Evolutionary conservation across 768 basidiomycete genomes (phyloP).

Genomic region (Leccinum barrowsii): DNA sequence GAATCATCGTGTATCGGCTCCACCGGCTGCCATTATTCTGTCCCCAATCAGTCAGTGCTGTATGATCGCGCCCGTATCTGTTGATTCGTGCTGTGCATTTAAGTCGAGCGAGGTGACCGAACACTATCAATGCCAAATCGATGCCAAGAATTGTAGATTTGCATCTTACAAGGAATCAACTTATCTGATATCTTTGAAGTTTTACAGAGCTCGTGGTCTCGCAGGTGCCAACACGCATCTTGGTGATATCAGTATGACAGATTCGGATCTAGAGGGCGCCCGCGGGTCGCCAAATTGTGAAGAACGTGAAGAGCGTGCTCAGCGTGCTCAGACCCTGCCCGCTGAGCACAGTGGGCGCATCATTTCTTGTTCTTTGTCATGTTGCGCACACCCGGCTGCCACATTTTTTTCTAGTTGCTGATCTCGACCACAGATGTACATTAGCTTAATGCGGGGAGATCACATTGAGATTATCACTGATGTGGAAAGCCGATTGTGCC

Average conservation of each 20-base stretch:
- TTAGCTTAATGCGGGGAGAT: slow-evolving; percentile 25
- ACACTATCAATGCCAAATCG: slow-evolving; percentile 1
- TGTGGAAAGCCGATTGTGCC: slow-evolving; percentile 20
- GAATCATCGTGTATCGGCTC: slow-evolving; percentile 20
- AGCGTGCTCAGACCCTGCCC: not conserved
- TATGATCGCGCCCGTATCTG: slow-evolving; percentile 4
- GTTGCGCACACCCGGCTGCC: not conserved
- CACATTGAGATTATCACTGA: slow-evolving; percentile 15
- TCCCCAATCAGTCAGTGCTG: slow-evolving; percentile 8
- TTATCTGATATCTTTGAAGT: slow-evolving; percentile 8
- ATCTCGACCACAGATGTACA: slow-evolving; percentile 16
- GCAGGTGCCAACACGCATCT: slow-evolving; percentile 4
- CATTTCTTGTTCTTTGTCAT: not conserved
- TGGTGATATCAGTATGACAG: slow-evolving; percentile 11
- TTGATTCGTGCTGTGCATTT: slow-evolving; percentile 1
- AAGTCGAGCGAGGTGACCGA: not conserved
- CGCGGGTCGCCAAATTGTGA: slow-evolving; percentile 2
- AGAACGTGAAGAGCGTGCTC: slow-evolving; percentile 5
- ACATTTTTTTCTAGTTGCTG: slow-evolving; percentile 1
- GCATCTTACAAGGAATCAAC: not conserved
- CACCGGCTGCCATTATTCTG: slow-evolving; percentile 16
- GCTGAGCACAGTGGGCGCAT: not conserved
- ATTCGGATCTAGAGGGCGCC: slow-evolving; percentile 2
- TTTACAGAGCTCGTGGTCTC: slow-evolving; percentile 5
- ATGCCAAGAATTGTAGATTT: not conserved